Percentiles rank a stretch among this genome's conserved stretches.
phyloP scores from a whole-genome alignment of 129 eudicot genomes.

The Helichrysum umbraculigerum region DNA sequence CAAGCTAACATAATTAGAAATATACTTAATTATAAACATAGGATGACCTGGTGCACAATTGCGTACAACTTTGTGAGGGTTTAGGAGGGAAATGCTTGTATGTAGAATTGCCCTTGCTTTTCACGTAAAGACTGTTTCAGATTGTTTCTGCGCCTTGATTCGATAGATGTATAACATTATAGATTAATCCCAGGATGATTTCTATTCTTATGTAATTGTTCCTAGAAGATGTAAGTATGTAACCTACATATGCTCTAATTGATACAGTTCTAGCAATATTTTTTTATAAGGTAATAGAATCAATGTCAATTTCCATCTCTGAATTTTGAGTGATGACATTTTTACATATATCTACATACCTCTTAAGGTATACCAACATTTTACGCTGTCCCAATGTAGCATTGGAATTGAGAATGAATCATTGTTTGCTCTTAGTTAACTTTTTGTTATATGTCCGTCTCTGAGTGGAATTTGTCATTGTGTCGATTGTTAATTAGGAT shows the following conservation, averaged over 20 bases:
- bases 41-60: no score
- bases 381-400: background rate
- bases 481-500: background rate
- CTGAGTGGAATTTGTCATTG: background rate
- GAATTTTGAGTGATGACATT: background rate
- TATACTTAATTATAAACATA: background rate
- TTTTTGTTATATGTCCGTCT: background rate
- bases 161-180: no score
- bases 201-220: background rate
- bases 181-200: background rate
- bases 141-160: no score
- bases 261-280: background rate
- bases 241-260: background rate
- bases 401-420: background rate
- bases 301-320: background rate
- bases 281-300: background rate
- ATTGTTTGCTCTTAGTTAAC: background rate
- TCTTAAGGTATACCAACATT: background rate
- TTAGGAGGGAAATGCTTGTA: no score
- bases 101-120: no score
- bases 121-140: no score
- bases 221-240: background rate
- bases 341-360: background rate
- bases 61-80: background rate
- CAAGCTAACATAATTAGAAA: background rate